Base-by-base conservation (phyloP, 768 basidiomycete genomes). In the Favolaschia claudopus region DNA sequence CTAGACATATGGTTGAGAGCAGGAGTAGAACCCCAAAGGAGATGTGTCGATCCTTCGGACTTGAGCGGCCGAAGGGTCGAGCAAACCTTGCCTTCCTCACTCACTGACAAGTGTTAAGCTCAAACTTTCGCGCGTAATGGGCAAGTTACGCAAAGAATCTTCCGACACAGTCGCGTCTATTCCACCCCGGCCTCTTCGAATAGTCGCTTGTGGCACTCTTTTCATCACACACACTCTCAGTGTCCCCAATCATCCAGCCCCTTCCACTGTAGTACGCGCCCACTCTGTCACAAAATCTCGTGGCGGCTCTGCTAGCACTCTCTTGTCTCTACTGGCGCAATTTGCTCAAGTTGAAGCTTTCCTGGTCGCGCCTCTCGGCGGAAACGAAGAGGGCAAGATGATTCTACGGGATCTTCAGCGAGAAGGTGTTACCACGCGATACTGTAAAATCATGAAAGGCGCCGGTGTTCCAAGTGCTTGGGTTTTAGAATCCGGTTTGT, bases 381-480 rank as follows among this genome's bases (percentile, higher is more conserved):
- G 89, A 3, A 89, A 86, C 64, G 81, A 85, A 19, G 92, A 93
- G 55, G 93, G 88, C 2, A 72, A 72, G 39, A 82, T 80, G 70
- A 78, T 94, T 20, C 70, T 88, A 53, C 76, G 79, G 40, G 87
- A 92, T 46, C 81, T 93, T 40, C 87, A 91, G 54, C 74, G 74
- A 6, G 85, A 85, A 54, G 86, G 89, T 10, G 85, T 93, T 0
- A 85, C 81, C 61, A 93, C 89, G 28, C 81, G 83, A 46, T 91
- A 85, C 65, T 89, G 89, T 76, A 91, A 92, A 72, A 71, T 90
- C 20, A 88, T 88, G 86, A 83, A 85, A 25, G 83, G 83, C 10
- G 82, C 85, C 15, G 87, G 89, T 46, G 89, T 93, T 22, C 92
- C 92, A 1, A 85, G 82, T 48, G 91, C 93, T 17, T 95, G 92